Percentiles rank a stretch among this genome's conserved stretches.
Evolutionary conservation across 768 basidiomycete species (phyloP).

Genomic region (Hericium erinaceus): DNA sequence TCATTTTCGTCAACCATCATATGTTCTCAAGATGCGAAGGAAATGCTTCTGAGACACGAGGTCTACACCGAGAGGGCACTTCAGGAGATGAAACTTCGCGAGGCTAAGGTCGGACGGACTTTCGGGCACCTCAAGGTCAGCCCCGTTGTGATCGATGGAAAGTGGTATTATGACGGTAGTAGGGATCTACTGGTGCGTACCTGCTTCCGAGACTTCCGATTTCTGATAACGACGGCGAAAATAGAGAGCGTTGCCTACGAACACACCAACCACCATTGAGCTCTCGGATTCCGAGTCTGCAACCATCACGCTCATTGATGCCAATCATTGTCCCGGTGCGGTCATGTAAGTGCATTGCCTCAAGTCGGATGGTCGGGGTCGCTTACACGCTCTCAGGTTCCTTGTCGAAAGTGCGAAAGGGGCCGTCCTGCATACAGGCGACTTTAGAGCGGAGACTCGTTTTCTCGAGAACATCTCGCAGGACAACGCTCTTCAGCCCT

Average conservation of each 20-base stretch:
- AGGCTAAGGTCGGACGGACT: constrained; percentile 37
- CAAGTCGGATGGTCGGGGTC: not conserved
- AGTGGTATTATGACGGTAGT: constrained; percentile 37
- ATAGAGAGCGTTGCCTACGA: constrained; percentile 50
- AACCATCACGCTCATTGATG: constrained; percentile 74
- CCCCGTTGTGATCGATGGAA: constrained; percentile 36
- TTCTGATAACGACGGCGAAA: not conserved
- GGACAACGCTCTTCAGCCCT: constrained; percentile 67
- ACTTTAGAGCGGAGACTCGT: constrained; percentile 82
- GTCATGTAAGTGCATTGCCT: constrained; percentile 58
- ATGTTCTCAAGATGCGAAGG: constrained; percentile 78
- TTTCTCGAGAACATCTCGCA: constrained; percentile 59
- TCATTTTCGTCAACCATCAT: constrained; percentile 65
- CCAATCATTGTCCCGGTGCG: constrained; percentile 92
- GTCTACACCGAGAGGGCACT: constrained; percentile 55
- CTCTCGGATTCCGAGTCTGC: constrained; percentile 50
- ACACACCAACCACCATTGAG: constrained; percentile 55
- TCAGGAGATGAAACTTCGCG: constrained; percentile 39
- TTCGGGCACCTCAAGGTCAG: constrained; percentile 61
- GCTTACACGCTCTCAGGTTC: constrained; percentile 49
- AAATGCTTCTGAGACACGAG: constrained; percentile 77
- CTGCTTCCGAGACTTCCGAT: not conserved
- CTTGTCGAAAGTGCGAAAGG: constrained; percentile 64
- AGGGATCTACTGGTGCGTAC: constrained; percentile 59
- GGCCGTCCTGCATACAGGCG: constrained; percentile 85